These are phyloP conservation scores for Exophiala sp. DNA, from an alignment of 2,329 filamentous ascomycete genomes.

Conservation along the genomic window DNA sequence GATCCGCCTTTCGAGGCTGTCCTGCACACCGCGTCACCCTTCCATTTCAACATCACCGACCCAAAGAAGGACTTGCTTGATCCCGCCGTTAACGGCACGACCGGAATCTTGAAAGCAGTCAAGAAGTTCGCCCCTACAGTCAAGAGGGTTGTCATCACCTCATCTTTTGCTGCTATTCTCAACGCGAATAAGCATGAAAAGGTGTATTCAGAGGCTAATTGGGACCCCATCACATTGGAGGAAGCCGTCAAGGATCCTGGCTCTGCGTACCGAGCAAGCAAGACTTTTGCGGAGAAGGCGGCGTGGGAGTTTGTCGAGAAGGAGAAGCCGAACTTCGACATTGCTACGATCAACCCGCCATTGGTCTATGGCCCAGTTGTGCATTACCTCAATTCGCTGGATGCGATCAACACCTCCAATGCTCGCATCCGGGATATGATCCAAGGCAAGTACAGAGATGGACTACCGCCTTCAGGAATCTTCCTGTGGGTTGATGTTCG, in stretches of 20 bases:
- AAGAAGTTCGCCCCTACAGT: conserved; percentile 59
- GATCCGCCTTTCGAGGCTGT: conserved; percentile 65
- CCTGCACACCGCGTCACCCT: conserved; percentile 68
- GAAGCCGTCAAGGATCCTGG: conserved; percentile 34
- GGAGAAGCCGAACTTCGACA: conserved; percentile 53
- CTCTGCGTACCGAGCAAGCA: conserved; percentile 46
- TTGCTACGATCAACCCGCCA: conserved; percentile 58
- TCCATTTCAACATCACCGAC: conserved; percentile 66
- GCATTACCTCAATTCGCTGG: conserved; percentile 57
- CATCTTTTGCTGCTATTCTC: conserved; percentile 62
- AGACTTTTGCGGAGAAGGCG: conserved; percentile 60
- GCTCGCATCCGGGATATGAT: conserved; percentile 53
- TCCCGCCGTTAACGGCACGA: conserved; percentile 58
- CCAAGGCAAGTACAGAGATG: conserved; percentile 22
- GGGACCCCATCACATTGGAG: conserved; percentile 43
- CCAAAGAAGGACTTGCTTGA: conserved; percentile 57
- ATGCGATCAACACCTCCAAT: conserved; percentile 68
- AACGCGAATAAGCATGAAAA: conserved; percentile 39
- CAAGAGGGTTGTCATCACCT: conserved; percentile 66
- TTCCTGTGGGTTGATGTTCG: conserved; percentile 54
- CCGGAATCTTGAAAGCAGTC: conserved; percentile 56
- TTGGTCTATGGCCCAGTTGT: conserved; percentile 59
- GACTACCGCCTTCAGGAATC: conserved; percentile 43
- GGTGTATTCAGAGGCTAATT: conserved; percentile 37
- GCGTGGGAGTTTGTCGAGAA: conserved; percentile 59